phyloP scores from a whole-genome alignment of 345 rosid species.

The Citrus hindsii region DNA sequence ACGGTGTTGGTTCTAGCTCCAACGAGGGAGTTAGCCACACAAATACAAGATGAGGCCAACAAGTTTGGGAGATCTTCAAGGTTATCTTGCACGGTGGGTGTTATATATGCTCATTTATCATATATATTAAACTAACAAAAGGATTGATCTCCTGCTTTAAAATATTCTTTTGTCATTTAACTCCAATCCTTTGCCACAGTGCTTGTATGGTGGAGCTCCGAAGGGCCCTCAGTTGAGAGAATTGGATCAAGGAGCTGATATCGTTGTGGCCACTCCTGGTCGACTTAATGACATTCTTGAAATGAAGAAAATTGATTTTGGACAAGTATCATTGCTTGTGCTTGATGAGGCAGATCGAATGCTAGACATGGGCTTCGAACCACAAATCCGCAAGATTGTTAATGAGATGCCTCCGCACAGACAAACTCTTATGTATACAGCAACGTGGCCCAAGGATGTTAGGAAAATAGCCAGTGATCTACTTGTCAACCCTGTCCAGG shows the following conservation, averaged over 20 bases:
- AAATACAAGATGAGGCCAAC: conserved; percentile 84
- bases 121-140: neutral
- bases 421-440: conserved; percentile 96
- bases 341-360: conserved; percentile 98
- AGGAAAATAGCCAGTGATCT: conserved; percentile 90
- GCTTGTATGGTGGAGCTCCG: conserved; percentile 98
- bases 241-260: conserved; percentile 85
- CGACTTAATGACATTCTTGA: conserved; percentile 93
- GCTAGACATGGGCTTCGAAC: conserved; percentile 99
- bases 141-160: neutral
- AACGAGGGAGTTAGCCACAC: conserved; percentile 95
- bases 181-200: conserved; percentile 37
- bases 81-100: conserved; percentile 83
- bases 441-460: conserved; percentile 99
- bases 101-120: conserved; percentile 10
- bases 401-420: conserved; percentile 88
- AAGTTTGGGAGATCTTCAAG: conserved; percentile 88
- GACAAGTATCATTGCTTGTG: conserved; percentile 86
- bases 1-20: conserved; percentile 92
- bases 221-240: conserved; percentile 85
- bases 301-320: conserved; percentile 72
- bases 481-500: conserved; percentile 90
- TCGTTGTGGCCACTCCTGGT: conserved; percentile 99
- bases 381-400: conserved; percentile 94
- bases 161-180: conserved; percentile 13